Percentiles rank a stretch among this genome's conserved stretches.
These are phyloP conservation scores for Coniochaeta sp. DNA, from an alignment of 2,329 filamentous ascomycete species.

Conservation along the genomic window DNA sequence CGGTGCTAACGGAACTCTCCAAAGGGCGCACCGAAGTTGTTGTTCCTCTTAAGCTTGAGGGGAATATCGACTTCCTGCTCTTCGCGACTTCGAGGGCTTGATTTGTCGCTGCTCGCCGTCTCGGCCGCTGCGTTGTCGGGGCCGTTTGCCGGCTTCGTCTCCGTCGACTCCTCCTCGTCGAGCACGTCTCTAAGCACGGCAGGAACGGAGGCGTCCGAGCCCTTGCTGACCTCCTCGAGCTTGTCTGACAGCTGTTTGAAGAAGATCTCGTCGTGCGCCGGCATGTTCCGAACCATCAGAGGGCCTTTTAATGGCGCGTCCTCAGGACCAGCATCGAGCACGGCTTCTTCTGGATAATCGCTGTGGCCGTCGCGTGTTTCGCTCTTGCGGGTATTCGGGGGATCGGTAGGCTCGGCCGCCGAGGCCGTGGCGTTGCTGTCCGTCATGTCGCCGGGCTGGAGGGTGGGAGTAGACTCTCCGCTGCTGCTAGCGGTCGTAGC, in stretches of 20 bases:
- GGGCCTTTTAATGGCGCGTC: constrained; percentile 44
- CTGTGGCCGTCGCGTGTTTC: constrained; percentile 4
- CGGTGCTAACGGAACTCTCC: constrained; percentile 20
- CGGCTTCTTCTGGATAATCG: constrained; percentile 14
- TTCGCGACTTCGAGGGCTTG: constrained; percentile 17
- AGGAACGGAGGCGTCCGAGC: constrained; percentile 35
- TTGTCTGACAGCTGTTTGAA: constrained; percentile 42
- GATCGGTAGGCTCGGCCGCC: constrained; percentile 1
- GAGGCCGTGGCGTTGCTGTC: background rate
- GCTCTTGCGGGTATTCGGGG: background rate
- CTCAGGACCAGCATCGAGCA: constrained; percentile 24
- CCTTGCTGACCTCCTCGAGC: constrained; percentile 40
- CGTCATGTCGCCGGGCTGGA: constrained; percentile 14
- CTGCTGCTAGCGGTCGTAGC: constrained; percentile 31
- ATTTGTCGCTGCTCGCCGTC: constrained; percentile 15
- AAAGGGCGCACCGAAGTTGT: constrained; percentile 41
- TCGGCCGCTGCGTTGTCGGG: constrained; percentile 6
- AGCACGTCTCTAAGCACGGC: constrained; percentile 26
- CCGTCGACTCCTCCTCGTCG: constrained; percentile 5
- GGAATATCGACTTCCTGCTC: constrained; percentile 34
- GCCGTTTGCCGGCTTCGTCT: background rate
- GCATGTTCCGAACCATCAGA: constrained; percentile 47
- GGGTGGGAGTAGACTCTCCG: constrained; percentile 30
- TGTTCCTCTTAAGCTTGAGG: constrained; percentile 35
- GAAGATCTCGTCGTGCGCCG: constrained; percentile 49